Conservation (phyloP, 164 flowering plant genomes). For the Pachysandra terminalis region DNA sequence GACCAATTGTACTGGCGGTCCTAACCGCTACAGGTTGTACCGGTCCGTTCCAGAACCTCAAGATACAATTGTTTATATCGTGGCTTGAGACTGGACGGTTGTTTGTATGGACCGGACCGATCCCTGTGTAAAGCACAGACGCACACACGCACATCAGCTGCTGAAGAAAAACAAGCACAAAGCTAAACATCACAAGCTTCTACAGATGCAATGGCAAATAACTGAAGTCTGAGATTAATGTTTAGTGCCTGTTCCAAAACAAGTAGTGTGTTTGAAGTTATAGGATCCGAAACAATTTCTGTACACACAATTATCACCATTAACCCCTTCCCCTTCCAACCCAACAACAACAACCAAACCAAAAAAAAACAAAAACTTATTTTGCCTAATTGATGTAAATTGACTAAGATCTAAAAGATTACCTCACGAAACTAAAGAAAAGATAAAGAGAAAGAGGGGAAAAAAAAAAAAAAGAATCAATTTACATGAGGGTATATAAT, state of each 20-base stretch:
- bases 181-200: no score
- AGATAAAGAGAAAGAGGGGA: not conserved
- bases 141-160: no score
- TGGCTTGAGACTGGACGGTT: no score
- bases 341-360: not conserved
- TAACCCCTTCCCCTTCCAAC: no score
- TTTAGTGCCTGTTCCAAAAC: not conserved
- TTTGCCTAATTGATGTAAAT: slow-evolving; percentile 13
- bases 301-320: not conserved
- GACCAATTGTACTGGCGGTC: no score
- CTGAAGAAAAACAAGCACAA: no score
- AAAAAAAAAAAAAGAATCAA: slow-evolving; percentile 2
- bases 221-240: not conserved
- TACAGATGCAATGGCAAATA: no score
- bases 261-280: not conserved
- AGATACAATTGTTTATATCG: no score
- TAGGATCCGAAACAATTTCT: not conserved
- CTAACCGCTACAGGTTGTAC: no score
- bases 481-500: slow-evolving; percentile 24
- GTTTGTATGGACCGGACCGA: no score
- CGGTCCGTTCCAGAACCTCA: no score
- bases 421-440: slow-evolving; percentile 13
- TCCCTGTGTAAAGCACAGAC: no score
- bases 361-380: slow-evolving; percentile 10
- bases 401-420: slow-evolving; percentile 24